These are phyloP conservation scores for Pneumocystis canis DNA, from an alignment of 1,139 yeast genomes.

Conservation along the genomic window DNA sequence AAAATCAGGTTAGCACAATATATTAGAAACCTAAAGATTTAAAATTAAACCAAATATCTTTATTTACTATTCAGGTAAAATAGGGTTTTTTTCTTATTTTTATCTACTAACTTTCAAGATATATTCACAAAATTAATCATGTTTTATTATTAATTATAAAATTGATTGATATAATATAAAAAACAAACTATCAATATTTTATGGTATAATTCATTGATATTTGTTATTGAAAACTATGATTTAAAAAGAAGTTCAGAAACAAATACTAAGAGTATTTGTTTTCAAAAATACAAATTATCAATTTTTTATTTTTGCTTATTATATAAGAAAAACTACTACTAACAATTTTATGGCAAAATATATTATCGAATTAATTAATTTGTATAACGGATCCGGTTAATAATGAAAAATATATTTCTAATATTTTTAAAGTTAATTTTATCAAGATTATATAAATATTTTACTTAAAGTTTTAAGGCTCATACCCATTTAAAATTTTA, in stretches of 20 bases:
- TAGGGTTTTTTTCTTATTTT: conserved; percentile 34
- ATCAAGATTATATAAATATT: conserved; percentile 82
- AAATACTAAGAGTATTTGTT: conserved; percentile 61
- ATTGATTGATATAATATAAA: conserved; percentile 35
- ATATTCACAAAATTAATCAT: neutral
- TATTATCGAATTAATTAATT: conserved; percentile 71
- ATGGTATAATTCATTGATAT: conserved; percentile 77
- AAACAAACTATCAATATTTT: conserved; percentile 86
- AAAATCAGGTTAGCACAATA: conserved; percentile 56
- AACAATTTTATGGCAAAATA: conserved; percentile 92
- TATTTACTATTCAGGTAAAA: conserved; percentile 86
- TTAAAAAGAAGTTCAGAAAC: conserved; percentile 51
- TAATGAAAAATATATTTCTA: conserved; percentile 58
- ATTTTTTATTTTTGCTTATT: neutral
- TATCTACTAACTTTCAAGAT: neutral
- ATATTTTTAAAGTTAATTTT: conserved; percentile 69
- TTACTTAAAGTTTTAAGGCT: conserved; percentile 72
- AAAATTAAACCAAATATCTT: conserved; percentile 49
- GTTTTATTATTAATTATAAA: neutral
- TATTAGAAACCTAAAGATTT: conserved; percentile 53
- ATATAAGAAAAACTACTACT: conserved; percentile 69
- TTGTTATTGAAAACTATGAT: conserved; percentile 57
- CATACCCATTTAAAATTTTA: neutral
- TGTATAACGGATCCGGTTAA: conserved; percentile 70
- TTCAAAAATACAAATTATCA: conserved; percentile 41